Evolutionary conservation across 1,139 yeast genomes (phyloP), one percentile per base, ranked within the genome.

Genomic region (Kurtzmaniella natalensis): DNA sequence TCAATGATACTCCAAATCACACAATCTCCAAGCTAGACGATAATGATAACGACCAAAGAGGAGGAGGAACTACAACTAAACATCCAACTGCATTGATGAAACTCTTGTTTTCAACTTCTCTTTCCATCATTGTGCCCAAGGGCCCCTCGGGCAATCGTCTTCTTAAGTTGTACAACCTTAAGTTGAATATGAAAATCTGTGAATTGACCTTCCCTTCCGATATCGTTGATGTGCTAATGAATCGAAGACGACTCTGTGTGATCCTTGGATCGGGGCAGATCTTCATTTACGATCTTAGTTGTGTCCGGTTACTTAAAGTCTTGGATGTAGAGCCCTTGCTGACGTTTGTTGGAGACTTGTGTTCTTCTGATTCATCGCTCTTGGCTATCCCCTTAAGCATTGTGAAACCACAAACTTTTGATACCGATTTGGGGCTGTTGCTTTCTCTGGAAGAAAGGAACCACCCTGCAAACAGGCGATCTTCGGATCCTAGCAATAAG

Each of bases 71-170:
- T n/a, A n/a, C n/a, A n/a, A 19, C 29, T 3, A 21, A 16, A n/a
- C 70, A 1, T 47, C 57, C 6, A 53, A 55, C 38, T 47, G 15
- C 33, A 35, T 59, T 72, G 2, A 70, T 78, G 18, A 81, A 80
- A 43, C 80, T 82, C 81, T 62, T 83, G 7, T 82, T 80, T 47
- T 76, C 85, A 5, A 80, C 89, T 0, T 78, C 87, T 3, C 57
- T 83, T 25, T 68, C 84, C 2, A 81, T 84, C 1, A 66, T 81
- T 2, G 82, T 78, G 1, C 83, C 72, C 3, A 52, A 59, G 31
- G 55, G 59, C 37, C 65, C 74, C 30, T 61, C 65, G 34, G 69
- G 76, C 28, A 58, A 68, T 33, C 50, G 85, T 37, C 47, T 78
- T 37, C 59, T 82, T 26, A 76, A 76, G 42, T 77, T 83, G 15